A percentile compares a stretch with the other conserved stretches of the same genome.
Conservation (phyloP, 1,284 basidiomycete genomes). For the Psilocybe mexicana region DNA sequence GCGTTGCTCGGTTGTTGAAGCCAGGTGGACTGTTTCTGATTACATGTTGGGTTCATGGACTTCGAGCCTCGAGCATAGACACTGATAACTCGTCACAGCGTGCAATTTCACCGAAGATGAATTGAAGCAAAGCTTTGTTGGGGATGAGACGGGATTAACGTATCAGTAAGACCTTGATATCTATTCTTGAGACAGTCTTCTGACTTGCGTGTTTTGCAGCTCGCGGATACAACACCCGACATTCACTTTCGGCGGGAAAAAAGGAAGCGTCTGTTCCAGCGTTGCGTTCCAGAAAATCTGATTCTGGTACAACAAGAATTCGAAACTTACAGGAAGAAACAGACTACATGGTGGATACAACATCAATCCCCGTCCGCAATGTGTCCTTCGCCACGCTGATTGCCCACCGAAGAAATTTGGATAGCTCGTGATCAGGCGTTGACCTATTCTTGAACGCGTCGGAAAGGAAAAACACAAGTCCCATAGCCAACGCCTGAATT, state of each 20-base stretch:
- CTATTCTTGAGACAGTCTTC: not conserved
- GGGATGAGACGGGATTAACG: slow-evolving; percentile 46
- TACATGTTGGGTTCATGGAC: slow-evolving; percentile 57
- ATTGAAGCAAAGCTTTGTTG: slow-evolving; percentile 59
- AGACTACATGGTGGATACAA: slow-evolving; percentile 42
- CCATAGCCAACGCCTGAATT: slow-evolving; percentile 61
- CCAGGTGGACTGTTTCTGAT: slow-evolving; percentile 79
- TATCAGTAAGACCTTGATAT: slow-evolving; percentile 55
- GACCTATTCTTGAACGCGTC: slow-evolving; percentile 42
- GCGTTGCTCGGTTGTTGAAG: slow-evolving; percentile 60
- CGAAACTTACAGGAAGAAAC: not conserved
- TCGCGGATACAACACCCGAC: slow-evolving; percentile 70
- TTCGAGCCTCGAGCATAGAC: not conserved
- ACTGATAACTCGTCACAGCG: slow-evolving; percentile 41
- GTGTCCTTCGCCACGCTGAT: slow-evolving; percentile 66
- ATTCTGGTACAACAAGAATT: not conserved
- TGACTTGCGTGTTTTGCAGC: slow-evolving; percentile 36
- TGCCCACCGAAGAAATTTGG: slow-evolving; percentile 62
- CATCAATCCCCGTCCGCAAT: slow-evolving; percentile 59
- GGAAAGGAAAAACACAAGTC: slow-evolving; percentile 68
- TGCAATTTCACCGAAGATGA: slow-evolving; percentile 92
- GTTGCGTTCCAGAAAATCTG: slow-evolving; percentile 66
- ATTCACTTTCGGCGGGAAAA: slow-evolving; percentile 76
- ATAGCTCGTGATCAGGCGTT: slow-evolving; percentile 40
- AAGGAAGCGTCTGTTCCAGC: slow-evolving; percentile 70